phyloP scores from a whole-genome alignment of 2,329 filamentous ascomycete species.

The Penicillium corylophilum region DNA sequence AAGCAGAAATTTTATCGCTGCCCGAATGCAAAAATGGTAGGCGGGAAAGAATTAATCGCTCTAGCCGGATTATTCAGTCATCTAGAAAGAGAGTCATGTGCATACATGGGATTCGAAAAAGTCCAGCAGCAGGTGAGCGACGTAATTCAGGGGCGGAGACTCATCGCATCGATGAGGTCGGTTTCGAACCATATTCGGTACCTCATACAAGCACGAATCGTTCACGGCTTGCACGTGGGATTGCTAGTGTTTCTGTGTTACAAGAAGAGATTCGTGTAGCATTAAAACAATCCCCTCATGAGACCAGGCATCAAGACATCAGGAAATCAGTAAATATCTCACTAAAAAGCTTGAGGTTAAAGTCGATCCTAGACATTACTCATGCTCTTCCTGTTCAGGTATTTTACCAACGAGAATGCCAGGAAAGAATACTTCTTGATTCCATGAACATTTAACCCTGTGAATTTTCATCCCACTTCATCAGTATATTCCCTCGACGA shows the following conservation, averaged over 20 bases:
- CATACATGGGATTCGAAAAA: slow-evolving; percentile 2
- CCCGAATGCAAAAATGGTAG: background rate
- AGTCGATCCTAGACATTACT: too few species aligned
- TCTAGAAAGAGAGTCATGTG: slow-evolving; percentile 2
- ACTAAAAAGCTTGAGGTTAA: too few species aligned
- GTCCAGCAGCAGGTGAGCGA: slow-evolving; percentile 1
- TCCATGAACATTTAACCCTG: too few species aligned
- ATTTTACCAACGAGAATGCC: too few species aligned
- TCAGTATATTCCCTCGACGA: too few species aligned
- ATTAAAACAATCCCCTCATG: background rate
- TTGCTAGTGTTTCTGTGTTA: background rate
- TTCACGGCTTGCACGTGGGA: background rate
- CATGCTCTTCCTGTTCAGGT: too few species aligned
- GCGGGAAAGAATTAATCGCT: background rate
- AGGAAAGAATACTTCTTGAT: too few species aligned
- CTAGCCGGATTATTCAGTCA: slow-evolving; percentile 1
- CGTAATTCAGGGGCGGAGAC: background rate
- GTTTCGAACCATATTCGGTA: background rate
- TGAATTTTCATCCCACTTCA: too few species aligned
- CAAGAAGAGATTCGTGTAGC: background rate
- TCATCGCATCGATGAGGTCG: background rate
- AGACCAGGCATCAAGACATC: too few species aligned
- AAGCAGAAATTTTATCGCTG: background rate
- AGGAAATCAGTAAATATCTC: too few species aligned
- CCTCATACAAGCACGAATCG: background rate